A percentile compares a stretch with the other conserved stretches of the same genome.
Evolutionary conservation across 768 basidiomycete species (phyloP).

Genomic region (Termitomyces bulborhizus): DNA sequence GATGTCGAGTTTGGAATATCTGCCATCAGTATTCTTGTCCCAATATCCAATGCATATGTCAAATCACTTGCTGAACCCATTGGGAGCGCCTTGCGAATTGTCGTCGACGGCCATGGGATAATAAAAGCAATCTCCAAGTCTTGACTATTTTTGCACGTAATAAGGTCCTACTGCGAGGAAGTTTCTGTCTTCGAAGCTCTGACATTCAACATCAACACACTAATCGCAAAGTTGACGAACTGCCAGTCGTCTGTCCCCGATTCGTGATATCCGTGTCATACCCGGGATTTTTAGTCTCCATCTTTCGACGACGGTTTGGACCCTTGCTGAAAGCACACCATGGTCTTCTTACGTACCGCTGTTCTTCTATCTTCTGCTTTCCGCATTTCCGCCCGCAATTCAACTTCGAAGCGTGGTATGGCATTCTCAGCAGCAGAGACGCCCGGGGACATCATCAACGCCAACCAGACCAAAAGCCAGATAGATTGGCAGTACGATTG

Average conservation of each 20-base stretch:
- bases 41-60: not conserved
- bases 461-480: slow-evolving; percentile 37
- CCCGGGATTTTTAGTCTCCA: slow-evolving; percentile 6
- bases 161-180: not conserved
- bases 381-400: slow-evolving; percentile 16
- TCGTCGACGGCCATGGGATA: not conserved
- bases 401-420: slow-evolving; percentile 42
- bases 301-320: not conserved
- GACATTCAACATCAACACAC: slow-evolving; percentile 24
- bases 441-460: slow-evolving; percentile 35
- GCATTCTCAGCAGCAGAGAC: slow-evolving; percentile 34
- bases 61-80: not conserved
- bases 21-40: slow-evolving; percentile 1
- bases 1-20: slow-evolving; percentile 8
- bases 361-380: slow-evolving; percentile 25
- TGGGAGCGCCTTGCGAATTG: not conserved
- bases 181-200: slow-evolving; percentile 6
- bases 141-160: slow-evolving; percentile 4
- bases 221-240: slow-evolving; percentile 23
- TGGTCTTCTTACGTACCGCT: slow-evolving; percentile 20
- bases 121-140: not conserved
- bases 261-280: slow-evolving; percentile 1
- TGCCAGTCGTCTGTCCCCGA: slow-evolving; percentile 25
- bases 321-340: slow-evolving; percentile 10
- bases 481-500: slow-evolving; percentile 50